phyloP scores from a whole-genome alignment of 192 early-diverging fungal genomes.

The Rhizophagus prolifer region DNA sequence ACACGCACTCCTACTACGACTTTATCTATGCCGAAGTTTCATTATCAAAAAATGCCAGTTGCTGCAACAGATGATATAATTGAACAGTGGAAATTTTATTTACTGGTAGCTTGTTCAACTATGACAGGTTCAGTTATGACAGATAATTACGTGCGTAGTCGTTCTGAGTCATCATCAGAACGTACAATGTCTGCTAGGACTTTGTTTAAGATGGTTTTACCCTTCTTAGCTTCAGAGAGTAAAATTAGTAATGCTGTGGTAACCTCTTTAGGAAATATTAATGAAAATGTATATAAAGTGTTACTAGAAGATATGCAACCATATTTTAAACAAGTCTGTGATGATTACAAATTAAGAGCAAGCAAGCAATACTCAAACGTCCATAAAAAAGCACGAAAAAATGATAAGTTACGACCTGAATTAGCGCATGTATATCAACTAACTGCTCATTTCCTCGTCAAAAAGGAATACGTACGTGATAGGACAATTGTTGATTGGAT shows the following conservation, averaged over 20 bases:
- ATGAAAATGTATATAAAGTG: constrained; percentile 62
- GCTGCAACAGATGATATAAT: constrained; percentile 62
- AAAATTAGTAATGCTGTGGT: constrained; percentile 70
- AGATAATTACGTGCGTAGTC: constrained; percentile 24
- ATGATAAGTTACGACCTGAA: constrained; percentile 70
- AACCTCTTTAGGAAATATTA: constrained; percentile 62
- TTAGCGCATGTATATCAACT: constrained; percentile 71
- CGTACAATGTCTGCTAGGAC: constrained; percentile 52
- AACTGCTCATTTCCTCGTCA: constrained; percentile 64
- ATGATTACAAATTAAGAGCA: constrained; percentile 59
- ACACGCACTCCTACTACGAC: constrained; percentile 48
- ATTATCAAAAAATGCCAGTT: constrained; percentile 35
- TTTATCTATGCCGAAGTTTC: constrained; percentile 47
- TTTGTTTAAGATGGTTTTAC: constrained; percentile 65
- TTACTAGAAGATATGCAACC: constrained; percentile 70
- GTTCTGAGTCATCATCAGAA: constrained; percentile 42
- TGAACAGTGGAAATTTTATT: constrained; percentile 72
- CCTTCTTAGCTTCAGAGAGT: constrained; percentile 68
- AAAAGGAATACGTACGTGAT: constrained; percentile 57
- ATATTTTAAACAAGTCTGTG: constrained; percentile 53
- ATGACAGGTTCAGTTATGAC: constrained; percentile 55
- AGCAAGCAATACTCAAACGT: constrained; percentile 50
- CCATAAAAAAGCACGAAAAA: constrained; percentile 57
- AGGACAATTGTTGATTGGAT: constrained; percentile 63
- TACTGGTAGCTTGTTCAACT: constrained; percentile 70